phyloP scores from a whole-genome alignment of 2,329 filamentous ascomycete species.

The Zasmidium citrigriseum region DNA sequence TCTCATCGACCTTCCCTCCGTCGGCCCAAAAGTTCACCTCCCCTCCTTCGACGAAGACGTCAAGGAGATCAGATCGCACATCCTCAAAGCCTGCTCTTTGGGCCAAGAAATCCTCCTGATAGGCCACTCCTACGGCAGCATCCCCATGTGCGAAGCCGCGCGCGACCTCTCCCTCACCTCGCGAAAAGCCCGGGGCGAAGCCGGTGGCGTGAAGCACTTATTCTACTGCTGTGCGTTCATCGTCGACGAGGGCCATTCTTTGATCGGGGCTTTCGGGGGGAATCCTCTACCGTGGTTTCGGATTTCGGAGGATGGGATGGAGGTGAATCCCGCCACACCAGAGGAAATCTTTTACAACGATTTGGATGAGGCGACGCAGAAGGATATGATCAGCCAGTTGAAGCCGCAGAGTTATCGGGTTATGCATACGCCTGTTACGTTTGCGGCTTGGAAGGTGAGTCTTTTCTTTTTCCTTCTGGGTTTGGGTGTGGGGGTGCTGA shows the following conservation, averaged over 20 bases:
- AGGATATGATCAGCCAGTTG: constrained; percentile 9
- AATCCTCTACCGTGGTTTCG: constrained; percentile 12
- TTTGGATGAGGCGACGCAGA: constrained; percentile 7
- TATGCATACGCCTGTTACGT: constrained; percentile 18
- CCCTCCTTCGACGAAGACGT: constrained; percentile 27
- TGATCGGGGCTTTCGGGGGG: constrained; percentile 21
- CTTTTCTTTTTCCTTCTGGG: not conserved
- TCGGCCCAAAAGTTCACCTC: constrained; percentile 9
- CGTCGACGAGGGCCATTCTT: constrained; percentile 17
- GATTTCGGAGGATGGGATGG: constrained; percentile 14
- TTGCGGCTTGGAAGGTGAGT: constrained; percentile 37
- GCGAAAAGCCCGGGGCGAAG: constrained; percentile 13
- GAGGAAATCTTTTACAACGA: constrained; percentile 23
- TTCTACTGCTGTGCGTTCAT: constrained; percentile 31
- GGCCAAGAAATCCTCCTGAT: constrained; percentile 30
- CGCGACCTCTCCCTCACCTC: constrained; percentile 24
- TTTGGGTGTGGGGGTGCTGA: not conserved
- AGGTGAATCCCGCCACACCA: constrained; percentile 7
- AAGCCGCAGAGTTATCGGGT: constrained; percentile 14
- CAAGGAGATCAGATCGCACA: constrained; percentile 19
- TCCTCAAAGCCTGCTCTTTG: constrained; percentile 22
- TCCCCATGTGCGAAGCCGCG: constrained; percentile 29
- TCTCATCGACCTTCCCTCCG: constrained; percentile 21
- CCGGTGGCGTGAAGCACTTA: constrained; percentile 27
- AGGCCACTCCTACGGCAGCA: constrained; percentile 35